These are phyloP conservation scores for Schwanniomyces sp. DNA, from an alignment of 805 yeast species.

Conservation along the genomic window DNA sequence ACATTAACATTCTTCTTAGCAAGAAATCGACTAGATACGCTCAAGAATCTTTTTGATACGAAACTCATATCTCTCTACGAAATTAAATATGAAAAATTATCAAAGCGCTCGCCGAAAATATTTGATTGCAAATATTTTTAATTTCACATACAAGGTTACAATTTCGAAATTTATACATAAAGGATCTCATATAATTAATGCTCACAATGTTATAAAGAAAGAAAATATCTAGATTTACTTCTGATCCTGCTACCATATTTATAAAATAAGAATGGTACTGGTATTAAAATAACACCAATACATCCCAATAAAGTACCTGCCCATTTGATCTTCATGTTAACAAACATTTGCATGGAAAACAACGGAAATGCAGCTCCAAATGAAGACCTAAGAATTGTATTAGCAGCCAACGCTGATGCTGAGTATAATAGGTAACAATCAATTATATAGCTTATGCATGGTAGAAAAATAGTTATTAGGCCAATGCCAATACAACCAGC, in stretches of 20 bases:
- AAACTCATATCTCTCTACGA: not conserved
- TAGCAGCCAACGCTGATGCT: constrained; percentile 59
- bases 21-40: not conserved
- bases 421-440: constrained; percentile 53
- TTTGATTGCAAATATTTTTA: not conserved
- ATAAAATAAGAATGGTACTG: constrained; percentile 54
- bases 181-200: not conserved
- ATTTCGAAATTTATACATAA: too few relatives aligned
- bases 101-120: not conserved
- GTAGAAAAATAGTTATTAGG: constrained; percentile 49
- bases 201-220: not conserved
- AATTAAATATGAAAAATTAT: not conserved
- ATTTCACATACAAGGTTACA: too few relatives aligned
- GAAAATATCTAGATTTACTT: constrained; percentile 11
- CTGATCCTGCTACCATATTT: constrained; percentile 39
- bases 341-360: constrained; percentile 48
- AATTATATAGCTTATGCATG: constrained; percentile 52
- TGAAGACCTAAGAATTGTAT: constrained; percentile 51
- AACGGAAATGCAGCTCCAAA: constrained; percentile 58
- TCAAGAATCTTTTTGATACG: not conserved
- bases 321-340: constrained; percentile 46
- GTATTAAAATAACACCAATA: constrained; percentile 44
- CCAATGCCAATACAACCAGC: constrained; percentile 38
- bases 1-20: constrained; percentile 4
- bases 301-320: constrained; percentile 51